Conservation (phyloP, 1,139 yeast species). For the Sugiyamaella sp. region DNA sequence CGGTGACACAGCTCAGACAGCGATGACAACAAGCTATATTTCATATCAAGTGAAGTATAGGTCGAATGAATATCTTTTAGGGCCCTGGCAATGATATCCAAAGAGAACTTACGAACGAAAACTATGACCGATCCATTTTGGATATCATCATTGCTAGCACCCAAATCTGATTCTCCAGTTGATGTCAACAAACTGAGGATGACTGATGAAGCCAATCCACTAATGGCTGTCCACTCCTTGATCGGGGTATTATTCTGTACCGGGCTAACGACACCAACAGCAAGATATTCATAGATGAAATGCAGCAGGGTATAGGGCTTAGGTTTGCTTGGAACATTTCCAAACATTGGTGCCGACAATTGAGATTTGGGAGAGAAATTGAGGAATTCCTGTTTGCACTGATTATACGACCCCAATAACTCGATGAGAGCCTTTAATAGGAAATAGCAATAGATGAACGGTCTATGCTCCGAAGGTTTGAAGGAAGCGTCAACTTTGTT, state of each 20-base stretch:
- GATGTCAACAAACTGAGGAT: constrained; percentile 52
- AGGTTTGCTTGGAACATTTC: constrained; percentile 47
- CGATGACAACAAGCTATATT: constrained; percentile 59
- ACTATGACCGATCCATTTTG: constrained; percentile 68
- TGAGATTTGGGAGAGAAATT: constrained; percentile 48
- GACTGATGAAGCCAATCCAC: constrained; percentile 53
- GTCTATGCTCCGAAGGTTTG: constrained; percentile 44
- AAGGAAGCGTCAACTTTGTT: constrained; percentile 32
- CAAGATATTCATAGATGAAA: constrained; percentile 74
- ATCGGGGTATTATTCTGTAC: constrained; percentile 26
- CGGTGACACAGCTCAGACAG: constrained; percentile 54
- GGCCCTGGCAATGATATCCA: constrained; percentile 68
- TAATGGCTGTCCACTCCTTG: constrained; percentile 46
- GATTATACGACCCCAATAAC: constrained; percentile 74
- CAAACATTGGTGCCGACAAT: constrained; percentile 8
- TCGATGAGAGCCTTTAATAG: constrained; percentile 71
- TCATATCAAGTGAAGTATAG: constrained; percentile 42
- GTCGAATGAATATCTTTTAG: constrained; percentile 53
- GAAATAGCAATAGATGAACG: constrained; percentile 68
- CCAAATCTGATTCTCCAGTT: constrained; percentile 49
- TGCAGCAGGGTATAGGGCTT: constrained; percentile 77
- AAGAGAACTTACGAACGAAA: constrained; percentile 70
- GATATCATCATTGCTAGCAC: constrained; percentile 38
- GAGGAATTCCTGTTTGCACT: constrained; percentile 79
- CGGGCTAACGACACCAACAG: constrained; percentile 50